These are phyloP conservation scores for Anaeromyces robustus DNA, from an alignment of 192 early-diverging fungal genomes.

Conservation along the genomic window DNA sequence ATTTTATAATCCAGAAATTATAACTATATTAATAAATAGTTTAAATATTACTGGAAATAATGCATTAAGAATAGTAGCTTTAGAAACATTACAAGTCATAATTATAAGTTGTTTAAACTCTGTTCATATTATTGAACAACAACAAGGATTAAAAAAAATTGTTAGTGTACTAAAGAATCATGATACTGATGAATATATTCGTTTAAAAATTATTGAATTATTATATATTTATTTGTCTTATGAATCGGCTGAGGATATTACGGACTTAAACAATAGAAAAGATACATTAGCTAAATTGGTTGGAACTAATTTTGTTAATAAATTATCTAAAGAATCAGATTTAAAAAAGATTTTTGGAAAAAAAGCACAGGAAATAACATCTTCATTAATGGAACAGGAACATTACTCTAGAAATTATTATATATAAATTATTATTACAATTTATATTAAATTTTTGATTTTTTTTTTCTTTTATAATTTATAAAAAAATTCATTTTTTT, in stretches of 20 bases:
- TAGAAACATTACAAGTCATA: not conserved
- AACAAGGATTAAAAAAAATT: not conserved
- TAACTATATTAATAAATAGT: not conserved
- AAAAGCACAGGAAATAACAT: not conserved
- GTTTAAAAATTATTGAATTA: not conserved
- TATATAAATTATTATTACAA: too few species aligned
- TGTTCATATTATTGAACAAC: not conserved
- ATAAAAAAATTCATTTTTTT: too few species aligned
- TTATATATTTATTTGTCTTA: not conserved
- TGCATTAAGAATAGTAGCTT: not conserved
- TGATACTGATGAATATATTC: not conserved
- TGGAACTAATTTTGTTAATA: not conserved
- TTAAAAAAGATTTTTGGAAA: not conserved
- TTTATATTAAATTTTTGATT: too few species aligned
- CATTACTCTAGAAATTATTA: too few species aligned
- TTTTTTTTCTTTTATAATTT: too few species aligned
- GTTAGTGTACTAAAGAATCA: not conserved
- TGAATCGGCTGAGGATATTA: not conserved
- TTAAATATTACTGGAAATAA: not conserved
- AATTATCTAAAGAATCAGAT: not conserved
- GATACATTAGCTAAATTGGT: not conserved
- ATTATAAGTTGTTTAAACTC: not conserved
- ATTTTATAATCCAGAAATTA: not conserved
- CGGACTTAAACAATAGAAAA: not conserved
- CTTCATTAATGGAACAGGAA: too few species aligned